Percentiles rank a stretch among this genome's conserved stretches.
phyloP scores from a whole-genome alignment of 148 eudicot species.

The Salicornia ramosissima region DNA sequence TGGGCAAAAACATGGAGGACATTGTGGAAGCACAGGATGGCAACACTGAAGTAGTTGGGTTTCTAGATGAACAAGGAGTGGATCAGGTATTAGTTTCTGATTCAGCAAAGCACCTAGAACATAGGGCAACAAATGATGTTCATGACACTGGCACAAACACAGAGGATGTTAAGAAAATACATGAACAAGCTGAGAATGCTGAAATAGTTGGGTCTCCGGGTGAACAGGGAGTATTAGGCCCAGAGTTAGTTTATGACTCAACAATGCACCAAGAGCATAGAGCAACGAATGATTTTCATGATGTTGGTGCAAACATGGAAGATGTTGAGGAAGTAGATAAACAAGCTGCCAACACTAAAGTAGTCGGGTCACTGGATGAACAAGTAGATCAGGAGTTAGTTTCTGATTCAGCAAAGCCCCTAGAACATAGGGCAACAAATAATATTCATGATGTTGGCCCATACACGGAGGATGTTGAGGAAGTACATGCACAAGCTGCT shows the following conservation, averaged over 20 bases:
- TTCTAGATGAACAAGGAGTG: conserved; percentile 1
- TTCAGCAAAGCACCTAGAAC: conserved; percentile 15
- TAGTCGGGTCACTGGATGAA: conserved; percentile 19
- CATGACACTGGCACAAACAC: background rate
- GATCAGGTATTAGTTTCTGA: conserved; percentile 11
- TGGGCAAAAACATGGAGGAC: conserved; percentile 11
- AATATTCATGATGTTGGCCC: background rate
- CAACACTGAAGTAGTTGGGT: conserved; percentile 17
- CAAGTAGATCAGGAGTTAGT: conserved; percentile 12
- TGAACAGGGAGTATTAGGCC: background rate
- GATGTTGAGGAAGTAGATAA: conserved; percentile 21
- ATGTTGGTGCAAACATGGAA: conserved; percentile 13
- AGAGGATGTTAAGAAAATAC: background rate
- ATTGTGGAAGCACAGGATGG: conserved; percentile 22
- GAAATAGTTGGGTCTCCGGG: background rate
- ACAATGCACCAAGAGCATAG: background rate
- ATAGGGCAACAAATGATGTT: conserved; percentile 25
- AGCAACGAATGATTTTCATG: conserved; percentile 12
- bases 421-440: conserved; percentile 25
- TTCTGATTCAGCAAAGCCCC: conserved; percentile 21
- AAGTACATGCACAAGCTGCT: too few relatives aligned
- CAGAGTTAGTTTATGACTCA: background rate
- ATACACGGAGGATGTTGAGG: too few relatives aligned
- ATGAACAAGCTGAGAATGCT: background rate
- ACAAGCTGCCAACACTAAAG: conserved; percentile 14